phyloP scores from a whole-genome alignment of 2,329 filamentous ascomycete species.

The Trichoderma breve region DNA sequence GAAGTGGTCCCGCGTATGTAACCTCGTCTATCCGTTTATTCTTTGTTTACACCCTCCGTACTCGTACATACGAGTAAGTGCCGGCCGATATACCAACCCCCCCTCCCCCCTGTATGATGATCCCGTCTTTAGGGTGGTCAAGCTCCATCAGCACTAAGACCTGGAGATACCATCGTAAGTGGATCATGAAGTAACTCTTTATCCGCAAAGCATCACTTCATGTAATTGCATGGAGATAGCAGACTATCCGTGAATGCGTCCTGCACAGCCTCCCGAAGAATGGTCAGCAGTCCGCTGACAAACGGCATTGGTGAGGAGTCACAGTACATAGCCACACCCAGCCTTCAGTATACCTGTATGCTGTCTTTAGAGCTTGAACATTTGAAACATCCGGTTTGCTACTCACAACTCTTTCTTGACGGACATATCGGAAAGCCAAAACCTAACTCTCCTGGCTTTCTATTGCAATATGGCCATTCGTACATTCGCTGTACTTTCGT shows the following conservation, averaged over 20 bases:
- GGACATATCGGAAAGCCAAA: neutral
- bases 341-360: neutral
- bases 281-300: neutral
- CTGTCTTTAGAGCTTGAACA: neutral
- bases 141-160: neutral
- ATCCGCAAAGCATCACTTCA: neutral
- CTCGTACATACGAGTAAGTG: neutral
- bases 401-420: neutral
- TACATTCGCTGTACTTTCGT: neutral
- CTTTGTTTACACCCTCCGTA: neutral
- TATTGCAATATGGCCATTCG: neutral
- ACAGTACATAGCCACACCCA: neutral
- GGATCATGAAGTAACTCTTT: neutral
- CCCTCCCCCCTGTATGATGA: neutral
- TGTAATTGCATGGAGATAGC: neutral
- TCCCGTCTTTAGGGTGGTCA: neutral
- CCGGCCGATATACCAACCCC: neutral
- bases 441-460: neutral
- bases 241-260: neutral
- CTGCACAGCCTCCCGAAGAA: neutral
- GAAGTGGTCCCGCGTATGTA: neutral
- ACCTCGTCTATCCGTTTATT: neutral
- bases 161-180: neutral
- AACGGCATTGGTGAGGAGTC: neutral
- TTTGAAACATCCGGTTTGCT: neutral